These are phyloP conservation scores for Leishmania turanica DNA, from an alignment of 208 protist genomes.

Conservation along the genomic window DNA sequence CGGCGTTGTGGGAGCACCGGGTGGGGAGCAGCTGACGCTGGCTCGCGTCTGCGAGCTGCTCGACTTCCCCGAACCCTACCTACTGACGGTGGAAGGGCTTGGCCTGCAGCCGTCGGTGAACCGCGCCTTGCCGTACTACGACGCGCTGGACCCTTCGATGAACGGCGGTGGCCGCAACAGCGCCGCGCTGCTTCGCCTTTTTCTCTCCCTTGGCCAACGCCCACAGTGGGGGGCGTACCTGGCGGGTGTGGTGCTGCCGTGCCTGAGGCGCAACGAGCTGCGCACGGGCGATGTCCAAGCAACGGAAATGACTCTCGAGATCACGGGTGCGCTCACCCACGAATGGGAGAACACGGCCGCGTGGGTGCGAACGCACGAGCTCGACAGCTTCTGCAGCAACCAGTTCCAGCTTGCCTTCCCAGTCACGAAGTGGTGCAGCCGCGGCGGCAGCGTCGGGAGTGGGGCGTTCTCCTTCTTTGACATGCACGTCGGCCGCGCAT, in stretches of 20 bases:
- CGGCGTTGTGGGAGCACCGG: not conserved
- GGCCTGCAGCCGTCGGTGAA: slow-evolving; percentile 84
- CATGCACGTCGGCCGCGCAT: not conserved
- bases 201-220: slow-evolving; percentile 93
- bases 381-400: slow-evolving; percentile 90
- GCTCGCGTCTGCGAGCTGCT: slow-evolving; percentile 61
- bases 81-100: slow-evolving; percentile 94
- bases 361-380: slow-evolving; percentile 93
- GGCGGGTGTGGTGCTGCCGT: slow-evolving; percentile 90
- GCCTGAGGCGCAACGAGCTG: slow-evolving; percentile 85
- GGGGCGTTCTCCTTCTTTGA: not conserved
- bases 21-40: slow-evolving; percentile 50
- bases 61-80: slow-evolving; percentile 53
- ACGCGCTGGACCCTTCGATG: slow-evolving; percentile 96
- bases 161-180: slow-evolving; percentile 92
- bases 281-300: slow-evolving; percentile 69
- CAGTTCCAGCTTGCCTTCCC: slow-evolving; percentile 92
- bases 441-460: not conserved
- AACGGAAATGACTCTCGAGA: slow-evolving; percentile 88
- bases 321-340: slow-evolving; percentile 68
- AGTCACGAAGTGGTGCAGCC: slow-evolving; percentile 25
- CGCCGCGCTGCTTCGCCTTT: slow-evolving; percentile 93
- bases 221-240: slow-evolving; percentile 94
- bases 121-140: slow-evolving; percentile 81
- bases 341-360: slow-evolving; percentile 95